Conservation (phyloP, 2,329 filamentous ascomycete genomes). For the Fusarium duplospermum region DNA sequence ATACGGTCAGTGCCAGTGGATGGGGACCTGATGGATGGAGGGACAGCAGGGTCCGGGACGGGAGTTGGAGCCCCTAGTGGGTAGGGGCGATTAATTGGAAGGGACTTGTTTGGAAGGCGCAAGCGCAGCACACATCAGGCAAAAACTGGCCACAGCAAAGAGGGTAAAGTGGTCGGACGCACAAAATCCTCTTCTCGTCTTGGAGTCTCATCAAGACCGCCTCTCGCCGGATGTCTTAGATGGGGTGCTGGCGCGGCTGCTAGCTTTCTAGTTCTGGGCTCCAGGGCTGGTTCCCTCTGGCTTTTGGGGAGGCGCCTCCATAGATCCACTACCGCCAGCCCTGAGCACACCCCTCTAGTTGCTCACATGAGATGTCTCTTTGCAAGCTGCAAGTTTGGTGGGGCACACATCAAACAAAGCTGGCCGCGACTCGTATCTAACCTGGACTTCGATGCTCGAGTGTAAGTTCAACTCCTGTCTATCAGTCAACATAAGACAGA, state of each 20-base stretch:
- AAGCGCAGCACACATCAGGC: slow-evolving; percentile 3
- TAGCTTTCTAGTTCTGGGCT: not conserved
- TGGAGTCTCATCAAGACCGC: not conserved
- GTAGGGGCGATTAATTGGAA: slow-evolving; percentile 2
- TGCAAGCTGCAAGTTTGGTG: not conserved
- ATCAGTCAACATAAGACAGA: not conserved
- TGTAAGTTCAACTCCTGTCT: not conserved
- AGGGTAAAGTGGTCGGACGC: not conserved
- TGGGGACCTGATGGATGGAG: not conserved
- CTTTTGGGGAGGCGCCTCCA: not conserved
- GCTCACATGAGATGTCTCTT: slow-evolving; percentile 1
- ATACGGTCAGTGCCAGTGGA: not conserved
- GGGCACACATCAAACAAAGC: not conserved
- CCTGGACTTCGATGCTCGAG: not conserved
- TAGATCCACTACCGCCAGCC: not conserved
- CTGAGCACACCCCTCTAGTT: slow-evolving; percentile 2
- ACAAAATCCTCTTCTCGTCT: not conserved
- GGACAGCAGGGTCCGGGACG: not conserved
- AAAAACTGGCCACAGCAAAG: slow-evolving; percentile 5
- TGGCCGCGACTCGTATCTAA: not conserved
- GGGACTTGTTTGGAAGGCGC: not conserved
- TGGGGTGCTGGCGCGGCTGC: not conserved
- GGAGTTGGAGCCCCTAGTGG: not conserved
- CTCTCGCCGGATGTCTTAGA: not conserved
- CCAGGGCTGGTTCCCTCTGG: not conserved